Conservation (phyloP, 176 grass and related monocot species). For the Rhipidocladum racemiflorum region DNA sequence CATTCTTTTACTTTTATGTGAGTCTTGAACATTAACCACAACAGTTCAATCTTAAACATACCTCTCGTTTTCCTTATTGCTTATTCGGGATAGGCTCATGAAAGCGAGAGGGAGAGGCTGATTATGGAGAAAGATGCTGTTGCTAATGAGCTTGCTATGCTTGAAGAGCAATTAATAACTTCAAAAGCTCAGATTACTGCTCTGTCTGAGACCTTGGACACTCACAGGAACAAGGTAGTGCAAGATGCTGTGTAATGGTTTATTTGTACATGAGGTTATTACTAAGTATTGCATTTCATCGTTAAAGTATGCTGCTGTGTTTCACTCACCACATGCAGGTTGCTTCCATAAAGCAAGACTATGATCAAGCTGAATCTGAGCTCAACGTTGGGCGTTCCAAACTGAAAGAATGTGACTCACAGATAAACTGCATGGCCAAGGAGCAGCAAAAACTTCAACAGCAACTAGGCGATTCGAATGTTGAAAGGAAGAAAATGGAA, state of each 20-base stretch:
- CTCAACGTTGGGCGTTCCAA: slow-evolving; percentile 67
- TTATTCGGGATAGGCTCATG: slow-evolving; percentile 56
- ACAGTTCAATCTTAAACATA: neutral
- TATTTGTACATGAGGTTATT: slow-evolving; percentile 8
- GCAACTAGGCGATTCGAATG: slow-evolving; percentile 65
- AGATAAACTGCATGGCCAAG: slow-evolving; percentile 64
- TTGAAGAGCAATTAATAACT: slow-evolving; percentile 74
- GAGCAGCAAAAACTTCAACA: slow-evolving; percentile 81
- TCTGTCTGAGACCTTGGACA: slow-evolving; percentile 60
- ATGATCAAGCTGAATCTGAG: slow-evolving; percentile 76
- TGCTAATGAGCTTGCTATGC: slow-evolving; percentile 63
- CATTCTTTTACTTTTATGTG: neutral
- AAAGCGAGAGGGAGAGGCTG: slow-evolving; percentile 76
- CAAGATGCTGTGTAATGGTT: slow-evolving; percentile 26
- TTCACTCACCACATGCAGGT: slow-evolving; percentile 44
- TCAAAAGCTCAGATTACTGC: slow-evolving; percentile 69
- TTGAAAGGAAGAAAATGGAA: slow-evolving; percentile 94
- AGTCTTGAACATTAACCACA: slow-evolving; percentile 1
- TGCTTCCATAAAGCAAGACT: slow-evolving; percentile 65
- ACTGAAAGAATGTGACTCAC: slow-evolving; percentile 86
- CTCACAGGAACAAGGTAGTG: slow-evolving; percentile 62
- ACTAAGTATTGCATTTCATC: neutral
- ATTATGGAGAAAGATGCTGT: slow-evolving; percentile 98
- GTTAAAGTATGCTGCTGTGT: slow-evolving; percentile 11
- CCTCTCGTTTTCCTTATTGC: neutral